Evolutionary conservation across 768 basidiomycete genomes (phyloP).

Genomic region (Kwoniella shandongensis): DNA sequence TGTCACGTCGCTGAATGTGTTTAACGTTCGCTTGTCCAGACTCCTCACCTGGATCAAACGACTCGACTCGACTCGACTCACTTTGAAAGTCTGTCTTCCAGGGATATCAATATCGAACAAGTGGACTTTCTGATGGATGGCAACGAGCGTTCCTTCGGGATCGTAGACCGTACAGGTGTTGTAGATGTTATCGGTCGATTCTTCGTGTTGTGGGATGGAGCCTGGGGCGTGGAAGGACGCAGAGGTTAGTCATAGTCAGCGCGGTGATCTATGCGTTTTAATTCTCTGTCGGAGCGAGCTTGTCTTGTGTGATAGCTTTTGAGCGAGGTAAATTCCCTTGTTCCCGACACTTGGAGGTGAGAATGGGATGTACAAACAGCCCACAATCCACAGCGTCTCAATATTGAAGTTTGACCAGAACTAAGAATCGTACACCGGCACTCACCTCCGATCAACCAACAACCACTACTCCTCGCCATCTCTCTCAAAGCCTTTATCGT

Average conservation of each 20-base stretch:
- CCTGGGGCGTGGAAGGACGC: constrained; percentile 58
- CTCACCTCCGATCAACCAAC: constrained; percentile 92
- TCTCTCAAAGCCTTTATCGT: constrained; percentile 78
- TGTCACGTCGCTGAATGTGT: too few relatives aligned
- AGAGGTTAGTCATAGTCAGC: constrained; percentile 2
- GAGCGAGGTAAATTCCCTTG: too few relatives aligned
- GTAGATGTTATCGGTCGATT: constrained; percentile 66
- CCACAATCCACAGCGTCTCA: too few relatives aligned
- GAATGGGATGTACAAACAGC: too few relatives aligned
- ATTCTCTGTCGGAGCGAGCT: background rate
- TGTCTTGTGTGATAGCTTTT: too few relatives aligned
- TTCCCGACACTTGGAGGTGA: too few relatives aligned
- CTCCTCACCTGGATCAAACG: too few relatives aligned
- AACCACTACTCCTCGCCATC: constrained; percentile 70
- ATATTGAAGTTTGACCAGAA: too few relatives aligned
- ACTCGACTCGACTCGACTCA: constrained; percentile 7
- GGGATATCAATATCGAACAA: constrained; percentile 94
- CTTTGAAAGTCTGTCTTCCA: constrained; percentile 52
- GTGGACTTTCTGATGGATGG: constrained; percentile 89
- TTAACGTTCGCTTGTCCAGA: too few relatives aligned
- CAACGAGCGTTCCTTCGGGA: constrained; percentile 70
- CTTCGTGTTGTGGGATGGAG: constrained; percentile 84
- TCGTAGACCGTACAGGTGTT: constrained; percentile 92
- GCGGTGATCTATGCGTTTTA: background rate
- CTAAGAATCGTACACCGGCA: background rate